A percentile compares a stretch with the other conserved stretches of the same genome.
phyloP scores from a whole-genome alignment of 2,329 filamentous ascomycete genomes.

The Exophiala xenobiotica region DNA sequence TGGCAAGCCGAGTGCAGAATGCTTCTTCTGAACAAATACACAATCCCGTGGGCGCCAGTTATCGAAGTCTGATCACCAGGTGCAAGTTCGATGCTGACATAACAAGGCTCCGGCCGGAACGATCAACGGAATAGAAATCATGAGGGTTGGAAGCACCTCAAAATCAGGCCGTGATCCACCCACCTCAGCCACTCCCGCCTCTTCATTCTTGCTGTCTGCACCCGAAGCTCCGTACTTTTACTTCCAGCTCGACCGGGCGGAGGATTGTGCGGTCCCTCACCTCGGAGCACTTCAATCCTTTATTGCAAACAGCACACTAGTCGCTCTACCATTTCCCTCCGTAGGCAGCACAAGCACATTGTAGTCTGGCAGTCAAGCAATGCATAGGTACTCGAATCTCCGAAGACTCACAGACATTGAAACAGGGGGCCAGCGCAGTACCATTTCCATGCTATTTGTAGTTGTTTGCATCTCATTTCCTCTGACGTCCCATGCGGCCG shows the following conservation, averaged over 20 bases:
- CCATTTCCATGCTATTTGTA: not conserved
- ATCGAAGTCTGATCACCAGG: not conserved
- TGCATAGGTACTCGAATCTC: not conserved
- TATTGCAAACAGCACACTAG: not conserved
- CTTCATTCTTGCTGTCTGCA: not conserved
- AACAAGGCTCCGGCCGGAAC: not conserved
- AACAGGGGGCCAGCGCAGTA: not conserved
- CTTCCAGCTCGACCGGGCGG: not conserved
- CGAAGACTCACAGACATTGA: not conserved
- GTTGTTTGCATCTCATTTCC: not conserved
- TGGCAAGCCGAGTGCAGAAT: not conserved
- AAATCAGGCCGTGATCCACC: not conserved
- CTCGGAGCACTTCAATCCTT: not conserved
- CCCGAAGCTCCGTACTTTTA: not conserved
- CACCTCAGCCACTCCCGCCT: not conserved
- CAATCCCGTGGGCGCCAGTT: not conserved
- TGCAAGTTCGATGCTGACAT: not conserved
- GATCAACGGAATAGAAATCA: not conserved
- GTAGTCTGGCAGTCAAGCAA: too few relatives aligned
- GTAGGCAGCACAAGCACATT: not conserved
- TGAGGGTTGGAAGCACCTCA: not conserved
- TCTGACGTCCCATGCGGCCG: too few relatives aligned
- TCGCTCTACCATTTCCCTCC: not conserved
- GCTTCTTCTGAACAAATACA: not conserved
- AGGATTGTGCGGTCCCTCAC: not conserved